phyloP scores from a whole-genome alignment of 169 alveolate genomes.

The Cryptosporidium bovis region DNA sequence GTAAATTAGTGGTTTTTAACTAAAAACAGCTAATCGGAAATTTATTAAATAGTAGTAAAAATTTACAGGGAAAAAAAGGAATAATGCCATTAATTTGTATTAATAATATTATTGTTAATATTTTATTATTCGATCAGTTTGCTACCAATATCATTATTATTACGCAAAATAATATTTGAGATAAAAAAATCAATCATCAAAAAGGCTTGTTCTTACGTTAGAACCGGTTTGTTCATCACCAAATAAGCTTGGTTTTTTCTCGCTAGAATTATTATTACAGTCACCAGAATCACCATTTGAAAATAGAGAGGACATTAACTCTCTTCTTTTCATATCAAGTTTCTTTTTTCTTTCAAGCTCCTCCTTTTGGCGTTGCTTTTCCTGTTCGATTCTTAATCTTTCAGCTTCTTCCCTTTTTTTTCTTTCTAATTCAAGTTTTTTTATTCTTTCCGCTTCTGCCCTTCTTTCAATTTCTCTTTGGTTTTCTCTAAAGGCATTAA shows the following conservation, averaged over 20 bases:
- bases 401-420: slow-evolving; percentile 58
- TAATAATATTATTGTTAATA: too few species aligned
- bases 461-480: slow-evolving; percentile 59
- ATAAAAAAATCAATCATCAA: slow-evolving; percentile 29
- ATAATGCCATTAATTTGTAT: too few species aligned
- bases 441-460: slow-evolving; percentile 64
- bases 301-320: slow-evolving; percentile 52
- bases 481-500: slow-evolving; percentile 13
- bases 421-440: slow-evolving; percentile 53
- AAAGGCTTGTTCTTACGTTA: slow-evolving; percentile 16
- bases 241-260: slow-evolving; percentile 69
- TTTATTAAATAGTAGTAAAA: too few species aligned
- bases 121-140: too few species aligned
- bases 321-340: slow-evolving; percentile 49
- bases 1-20: too few species aligned
- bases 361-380: slow-evolving; percentile 40
- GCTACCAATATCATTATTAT: too few species aligned
- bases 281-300: background rate
- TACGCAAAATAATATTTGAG: background rate
- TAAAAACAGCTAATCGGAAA: too few species aligned
- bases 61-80: too few species aligned
- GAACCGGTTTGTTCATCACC: slow-evolving; percentile 31
- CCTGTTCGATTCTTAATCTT: slow-evolving; percentile 58
- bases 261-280: background rate
- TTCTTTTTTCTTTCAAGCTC: slow-evolving; percentile 46